Evolutionary conservation across 768 basidiomycete genomes (phyloP).

Genomic region (Plicaturopsis crispa): DNA sequence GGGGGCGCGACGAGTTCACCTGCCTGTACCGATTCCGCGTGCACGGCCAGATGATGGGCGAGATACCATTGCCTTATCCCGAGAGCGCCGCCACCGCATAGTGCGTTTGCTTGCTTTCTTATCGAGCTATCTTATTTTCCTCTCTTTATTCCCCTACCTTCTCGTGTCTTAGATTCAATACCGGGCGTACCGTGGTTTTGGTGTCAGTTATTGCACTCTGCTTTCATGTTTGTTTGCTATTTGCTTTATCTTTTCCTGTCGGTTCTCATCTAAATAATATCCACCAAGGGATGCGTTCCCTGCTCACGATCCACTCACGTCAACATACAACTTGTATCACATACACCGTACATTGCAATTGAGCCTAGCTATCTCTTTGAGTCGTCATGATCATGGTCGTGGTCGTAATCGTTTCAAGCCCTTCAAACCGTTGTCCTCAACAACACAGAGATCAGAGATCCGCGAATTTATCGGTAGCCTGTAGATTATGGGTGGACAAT

Average conservation of each 20-base stretch:
- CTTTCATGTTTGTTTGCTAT: slow-evolving; percentile 1
- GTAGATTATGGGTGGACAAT: background rate
- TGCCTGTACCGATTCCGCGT: slow-evolving; percentile 86
- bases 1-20: slow-evolving; percentile 78
- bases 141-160: background rate
- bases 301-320: no score
- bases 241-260: no score
- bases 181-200: background rate
- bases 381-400: no score
- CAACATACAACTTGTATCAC: no score
- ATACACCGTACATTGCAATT: no score
- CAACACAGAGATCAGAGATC: background rate
- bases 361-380: no score
- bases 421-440: no score
- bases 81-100: slow-evolving; percentile 12
- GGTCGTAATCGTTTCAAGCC: no score
- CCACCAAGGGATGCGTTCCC: no score
- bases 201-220: slow-evolving; percentile 1
- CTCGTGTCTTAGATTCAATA: background rate
- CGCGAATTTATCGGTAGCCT: background rate
- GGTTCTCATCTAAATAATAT: no score
- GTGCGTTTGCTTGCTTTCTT: background rate
- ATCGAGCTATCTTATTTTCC: background rate
- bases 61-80: slow-evolving; percentile 27
- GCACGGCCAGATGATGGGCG: slow-evolving; percentile 53